Evolutionary conservation across 2,329 filamentous ascomycete genomes (phyloP).

Genomic region (Camillea tinctor): DNA sequence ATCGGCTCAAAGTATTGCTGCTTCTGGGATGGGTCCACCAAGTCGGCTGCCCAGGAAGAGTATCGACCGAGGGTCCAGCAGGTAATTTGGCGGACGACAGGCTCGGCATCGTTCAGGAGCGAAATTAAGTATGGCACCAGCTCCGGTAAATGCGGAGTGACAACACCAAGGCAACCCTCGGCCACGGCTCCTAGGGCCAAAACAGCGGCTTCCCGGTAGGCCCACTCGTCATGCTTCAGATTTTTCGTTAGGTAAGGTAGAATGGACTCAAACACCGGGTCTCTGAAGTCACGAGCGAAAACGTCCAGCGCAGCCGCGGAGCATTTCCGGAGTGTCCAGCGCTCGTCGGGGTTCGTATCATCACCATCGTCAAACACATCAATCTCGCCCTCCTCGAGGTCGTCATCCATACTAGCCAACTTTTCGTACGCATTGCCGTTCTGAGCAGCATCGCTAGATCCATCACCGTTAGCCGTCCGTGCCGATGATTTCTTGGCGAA

Average conservation of each 20-base stretch:
- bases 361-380: conserved; percentile 73
- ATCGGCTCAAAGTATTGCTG: conserved; percentile 86
- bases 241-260: conserved; percentile 91
- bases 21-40: conserved; percentile 65
- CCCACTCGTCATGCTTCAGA: conserved; percentile 85
- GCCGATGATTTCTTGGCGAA: conserved; percentile 73
- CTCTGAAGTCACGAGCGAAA: conserved; percentile 86
- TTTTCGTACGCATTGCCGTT: conserved; percentile 58
- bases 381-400: conserved; percentile 85
- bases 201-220: conserved; percentile 88
- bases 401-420: conserved; percentile 63
- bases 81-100: conserved; percentile 92
- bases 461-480: conserved; percentile 55
- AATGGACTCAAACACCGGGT: conserved; percentile 85
- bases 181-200: conserved; percentile 92
- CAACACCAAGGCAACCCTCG: conserved; percentile 87
- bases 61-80: conserved; percentile 97
- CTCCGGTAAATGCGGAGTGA: conserved; percentile 86
- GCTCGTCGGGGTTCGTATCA: conserved; percentile 80
- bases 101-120: conserved; percentile 78
- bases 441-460: conserved; percentile 50
- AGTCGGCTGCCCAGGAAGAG: conserved; percentile 83
- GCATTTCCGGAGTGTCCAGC: conserved; percentile 95
- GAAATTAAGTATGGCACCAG: conserved; percentile 88
- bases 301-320: conserved; percentile 94